Base-by-base conservation (phyloP, 1,139 yeast species). In the Protomyces lactucae-debilis region DNA sequence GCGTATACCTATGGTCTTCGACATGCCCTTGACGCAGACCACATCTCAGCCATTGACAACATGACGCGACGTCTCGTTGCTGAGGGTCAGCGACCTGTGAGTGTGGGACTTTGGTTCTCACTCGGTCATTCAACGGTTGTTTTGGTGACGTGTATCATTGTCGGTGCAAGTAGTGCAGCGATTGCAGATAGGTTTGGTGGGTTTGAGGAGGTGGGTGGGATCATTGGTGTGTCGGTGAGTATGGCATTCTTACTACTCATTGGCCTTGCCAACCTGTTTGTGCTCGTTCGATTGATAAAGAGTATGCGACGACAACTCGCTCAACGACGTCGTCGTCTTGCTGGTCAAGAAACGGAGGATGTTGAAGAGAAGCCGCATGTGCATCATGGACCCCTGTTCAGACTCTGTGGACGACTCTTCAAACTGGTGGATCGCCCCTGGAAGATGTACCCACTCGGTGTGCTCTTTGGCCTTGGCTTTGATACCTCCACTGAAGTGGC, bases 21-120 rank as follows among this genome's bases (percentile, higher is more conserved):
- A 25, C 66, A 64, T 45, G 66, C 65, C 10, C 59, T 64, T 18
- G 66, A 64, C 37, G 66, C 66, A 5, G 66, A 64, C 45, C 66
- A 64, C 57, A 61, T 64, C 51, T 54, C 65, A 18, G 66, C 66
- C 36, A 64, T 64, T 43, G 66, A 64, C 56, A 60, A 64, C 39
- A n/a, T 57, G 56, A 64, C 66, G 18, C 55, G 66, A 9, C 61
- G 63, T 8, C 61, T 64, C 18, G 37, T 64, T 3, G 61, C 60
- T 37, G 56, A 43, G 8, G 66, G 61, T 12, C 64, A 64, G 25
- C 16, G 36, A 4, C 61, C 65, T 1, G 57, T 57, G 23, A 60
- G 55, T 43, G 66, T 64, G 21, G 66, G 66, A 2, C 48, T 57
- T 10, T 61, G 54, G 55, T 64, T 64, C 63, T 55, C 64, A 12